Evolutionary conservation across 2,329 filamentous ascomycete genomes (phyloP), one percentile per base, ranked within the genome.

Genomic region (Graphiopsis chlorocephala): DNA sequence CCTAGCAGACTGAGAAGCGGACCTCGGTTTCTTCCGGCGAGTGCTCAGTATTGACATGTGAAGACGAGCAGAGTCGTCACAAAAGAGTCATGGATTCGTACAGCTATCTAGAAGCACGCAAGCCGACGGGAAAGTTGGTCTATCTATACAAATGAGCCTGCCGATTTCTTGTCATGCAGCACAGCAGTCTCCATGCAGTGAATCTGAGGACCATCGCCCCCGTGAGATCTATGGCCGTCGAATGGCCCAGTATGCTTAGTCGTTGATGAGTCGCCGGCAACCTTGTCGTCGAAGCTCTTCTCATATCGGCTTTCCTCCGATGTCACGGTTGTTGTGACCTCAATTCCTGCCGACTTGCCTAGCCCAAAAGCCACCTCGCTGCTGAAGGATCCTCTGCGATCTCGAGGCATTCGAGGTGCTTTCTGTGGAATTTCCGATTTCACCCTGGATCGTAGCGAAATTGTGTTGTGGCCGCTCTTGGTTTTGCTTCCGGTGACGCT

Each of bases 401-500:
- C 57, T 17, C n/a, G 50, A 10, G 12, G 12, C 14, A 11, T 29
- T 20, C 55, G 31, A 5, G 45, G 28, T 7, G 58, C 14, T 11
- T n/a, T 50, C 5, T 29, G 4, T 2, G 45, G 26, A 4, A 35
- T 11, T 12, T 48, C 48, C 42, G 45, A 31, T 23, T 61, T 47
- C n/a, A 20, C 31, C 29, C 42, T 61, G 29, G 58, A 61, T 47
- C 58, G 58, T 11, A 61, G 58, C 6, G 58, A 61, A 10, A 61
- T 61, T 5, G 31, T 20, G 25, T 31, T 33, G 2, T 25, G 23
- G 28, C 58, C 58, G 17, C 25, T 48, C 28, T 28, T 29, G 29
- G 42, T 50, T 38, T 35, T 61, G 58, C 58, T 61, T 12, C 45
- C 45, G n/a, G 58, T 50, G 20, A 33, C 58, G 58, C 45, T 61